Conservation (phyloP, 1,139 yeast genomes). For the Kodamaea arcana region DNA sequence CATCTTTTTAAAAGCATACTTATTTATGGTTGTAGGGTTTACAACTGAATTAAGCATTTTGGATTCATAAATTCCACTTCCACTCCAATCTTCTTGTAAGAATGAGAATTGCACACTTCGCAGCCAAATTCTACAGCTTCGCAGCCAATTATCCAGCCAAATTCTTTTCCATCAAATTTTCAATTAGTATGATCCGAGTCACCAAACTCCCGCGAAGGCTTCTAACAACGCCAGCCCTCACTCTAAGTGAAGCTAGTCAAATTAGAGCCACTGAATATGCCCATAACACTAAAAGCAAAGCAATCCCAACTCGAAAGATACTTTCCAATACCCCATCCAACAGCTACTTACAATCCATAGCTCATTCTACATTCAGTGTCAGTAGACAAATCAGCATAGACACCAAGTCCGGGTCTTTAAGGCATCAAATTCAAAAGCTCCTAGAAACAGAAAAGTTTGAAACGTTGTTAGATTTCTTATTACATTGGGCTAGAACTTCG, state of each 20-base stretch:
- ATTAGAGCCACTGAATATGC: no score
- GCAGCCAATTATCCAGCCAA: no score
- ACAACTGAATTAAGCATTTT: no score
- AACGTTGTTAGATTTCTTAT: slow-evolving; percentile 19
- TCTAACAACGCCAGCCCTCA: slow-evolving; percentile 7
- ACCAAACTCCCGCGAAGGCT: slow-evolving; percentile 6
- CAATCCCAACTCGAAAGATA: not conserved
- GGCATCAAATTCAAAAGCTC: slow-evolving; percentile 15
- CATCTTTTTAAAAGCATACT: no score
- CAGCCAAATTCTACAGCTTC: no score
- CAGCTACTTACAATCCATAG: slow-evolving; percentile 7
- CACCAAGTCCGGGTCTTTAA: slow-evolving; percentile 6
- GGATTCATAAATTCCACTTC: no score
- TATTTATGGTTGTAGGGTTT: no score
- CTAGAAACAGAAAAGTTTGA: slow-evolving; percentile 17
- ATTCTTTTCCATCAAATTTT: no score
- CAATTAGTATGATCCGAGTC: no score
- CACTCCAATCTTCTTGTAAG: no score
- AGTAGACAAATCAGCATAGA: slow-evolving; percentile 1
- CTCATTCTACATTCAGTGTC: slow-evolving; percentile 5
- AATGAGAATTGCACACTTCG: no score
- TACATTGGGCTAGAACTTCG: slow-evolving; percentile 14
- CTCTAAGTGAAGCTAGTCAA: slow-evolving; percentile 6
- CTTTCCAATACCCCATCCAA: slow-evolving; percentile 8
- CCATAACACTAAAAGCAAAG: no score